Evolutionary conservation across 495 filamentous ascomycete genomes (phyloP), one percentile per base, ranked within the genome.

Genomic region (Penicillium roqueforti): DNA sequence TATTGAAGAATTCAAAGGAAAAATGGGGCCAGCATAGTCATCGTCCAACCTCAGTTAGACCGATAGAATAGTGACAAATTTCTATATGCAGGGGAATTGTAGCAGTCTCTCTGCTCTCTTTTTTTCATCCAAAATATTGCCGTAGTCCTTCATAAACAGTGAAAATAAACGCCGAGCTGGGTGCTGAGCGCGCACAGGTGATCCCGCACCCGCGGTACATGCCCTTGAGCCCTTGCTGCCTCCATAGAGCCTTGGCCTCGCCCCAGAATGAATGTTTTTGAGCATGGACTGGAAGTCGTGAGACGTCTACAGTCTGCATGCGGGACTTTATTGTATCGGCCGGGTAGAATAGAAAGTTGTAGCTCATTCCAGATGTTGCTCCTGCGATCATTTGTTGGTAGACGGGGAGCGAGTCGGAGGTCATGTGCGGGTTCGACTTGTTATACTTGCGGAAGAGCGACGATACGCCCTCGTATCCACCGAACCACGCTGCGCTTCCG

Each of bases 121-220:
- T 26, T 32, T 26, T 49, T 77, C 61, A 78, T 56, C 67, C 66
- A 68, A 91, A 80, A 65, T 82, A 77, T 47, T 73, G 79, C 68
- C 86, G 87, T 71, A 97, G 73, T 37, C 82, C 84, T 73, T 97
- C 92, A 68, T 89, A 97, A 29, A 97, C 80, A 36, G 91, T 86
- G 64, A 98, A 99, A 51, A 99, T 99, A 61, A 97, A 88, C 32
- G 92, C 95, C n/a, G 89, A 95, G 64, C 91, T 95, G 0, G 93
- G 93, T 23, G 90, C 91, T 19, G 89, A 86, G 48, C 93, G 80
- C 26, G 81, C 75, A 38, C 92, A 89, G 8, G 93, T 99, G 51
- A 97, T 95, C 14, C 93, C 93, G 59, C 93, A 99, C 6, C 93
- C 93, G 40, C 92, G 80, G 70, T 97, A 99, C 56, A 99, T 72